Percentiles rank a stretch among this genome's conserved stretches.
Conservation (phyloP, 2,329 filamentous ascomycete genomes). For the Cercospora nicotianae region DNA sequence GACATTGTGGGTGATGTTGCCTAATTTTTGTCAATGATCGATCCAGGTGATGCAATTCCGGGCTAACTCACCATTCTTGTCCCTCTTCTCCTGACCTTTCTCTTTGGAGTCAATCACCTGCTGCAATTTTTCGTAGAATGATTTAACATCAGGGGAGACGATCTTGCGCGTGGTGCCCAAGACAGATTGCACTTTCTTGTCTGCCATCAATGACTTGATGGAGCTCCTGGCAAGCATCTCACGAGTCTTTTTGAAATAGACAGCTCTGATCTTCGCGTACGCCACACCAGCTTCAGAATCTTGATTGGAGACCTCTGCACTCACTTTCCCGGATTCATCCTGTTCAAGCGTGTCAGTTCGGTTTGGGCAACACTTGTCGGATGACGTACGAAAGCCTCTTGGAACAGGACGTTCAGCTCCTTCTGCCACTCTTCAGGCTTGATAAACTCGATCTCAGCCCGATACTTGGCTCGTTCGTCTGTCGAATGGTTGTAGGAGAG, state of each 20-base stretch:
- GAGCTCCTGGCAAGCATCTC: constrained; percentile 42
- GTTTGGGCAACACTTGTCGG: neutral
- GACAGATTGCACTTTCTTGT: constrained; percentile 43
- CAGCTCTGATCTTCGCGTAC: constrained; percentile 54
- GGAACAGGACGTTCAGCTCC: constrained; percentile 53
- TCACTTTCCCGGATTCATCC: constrained; percentile 43
- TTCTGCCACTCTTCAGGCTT: constrained; percentile 52
- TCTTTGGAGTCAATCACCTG: constrained; percentile 11
- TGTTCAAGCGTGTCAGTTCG: neutral
- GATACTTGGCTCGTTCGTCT: constrained; percentile 46
- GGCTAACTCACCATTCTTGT: neutral
- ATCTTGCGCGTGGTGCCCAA: constrained; percentile 52
- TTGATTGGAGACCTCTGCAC: constrained; percentile 42
- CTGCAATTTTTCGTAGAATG: constrained; percentile 52
- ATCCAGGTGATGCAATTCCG: neutral
- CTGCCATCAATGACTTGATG: constrained; percentile 46
- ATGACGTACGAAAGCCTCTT: constrained; percentile 45
- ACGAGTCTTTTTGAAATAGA: constrained; percentile 48
- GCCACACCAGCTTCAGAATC: constrained; percentile 52
- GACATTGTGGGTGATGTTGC: constrained; percentile 39
- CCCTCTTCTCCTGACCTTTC: neutral
- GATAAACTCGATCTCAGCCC: constrained; percentile 61
- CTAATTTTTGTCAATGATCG: constrained; percentile 58
- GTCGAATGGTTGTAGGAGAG: constrained; percentile 56
- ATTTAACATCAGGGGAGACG: constrained; percentile 37